phyloP scores from a whole-genome alignment of 2,329 filamentous ascomycete species.

The Diplodia corticola region DNA sequence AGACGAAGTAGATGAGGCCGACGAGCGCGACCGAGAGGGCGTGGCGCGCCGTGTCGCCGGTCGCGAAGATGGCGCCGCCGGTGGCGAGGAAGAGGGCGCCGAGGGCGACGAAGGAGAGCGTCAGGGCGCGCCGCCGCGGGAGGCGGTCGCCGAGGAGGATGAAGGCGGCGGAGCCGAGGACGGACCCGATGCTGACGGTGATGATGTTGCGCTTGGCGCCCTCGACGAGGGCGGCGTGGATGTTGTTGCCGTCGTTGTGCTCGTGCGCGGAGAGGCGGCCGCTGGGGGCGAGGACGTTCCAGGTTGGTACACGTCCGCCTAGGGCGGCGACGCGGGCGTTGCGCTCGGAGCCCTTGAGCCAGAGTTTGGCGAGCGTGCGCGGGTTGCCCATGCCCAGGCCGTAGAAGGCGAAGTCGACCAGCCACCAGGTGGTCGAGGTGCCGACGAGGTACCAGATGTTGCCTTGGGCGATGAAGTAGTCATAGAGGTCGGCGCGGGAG shows the following conservation, averaged over 20 bases:
- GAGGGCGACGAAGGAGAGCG: slow-evolving; percentile 37
- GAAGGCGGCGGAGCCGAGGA: slow-evolving; percentile 35
- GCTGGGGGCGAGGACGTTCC: slow-evolving; percentile 9
- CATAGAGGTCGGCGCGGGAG: slow-evolving; percentile 35
- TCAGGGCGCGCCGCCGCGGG: slow-evolving; percentile 36
- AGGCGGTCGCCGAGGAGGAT: slow-evolving; percentile 38
- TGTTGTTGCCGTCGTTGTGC: slow-evolving; percentile 24
- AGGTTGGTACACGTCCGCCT: neutral
- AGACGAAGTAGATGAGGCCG: slow-evolving; percentile 36
- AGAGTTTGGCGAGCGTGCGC: slow-evolving; percentile 38
- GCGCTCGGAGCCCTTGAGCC: slow-evolving; percentile 27
- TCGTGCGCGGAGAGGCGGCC: neutral
- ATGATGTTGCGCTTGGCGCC: slow-evolving; percentile 37
- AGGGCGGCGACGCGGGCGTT: neutral
- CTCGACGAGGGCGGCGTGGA: slow-evolving; percentile 31
- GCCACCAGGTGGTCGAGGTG: slow-evolving; percentile 39
- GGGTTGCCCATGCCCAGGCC: slow-evolving; percentile 39
- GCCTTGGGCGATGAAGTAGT: slow-evolving; percentile 37
- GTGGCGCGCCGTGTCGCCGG: slow-evolving; percentile 30
- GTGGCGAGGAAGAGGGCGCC: slow-evolving; percentile 37
- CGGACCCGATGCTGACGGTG: slow-evolving; percentile 38
- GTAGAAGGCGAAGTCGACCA: slow-evolving; percentile 41
- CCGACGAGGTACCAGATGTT: slow-evolving; percentile 42
- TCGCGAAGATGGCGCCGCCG: slow-evolving; percentile 34
- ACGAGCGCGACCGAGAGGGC: slow-evolving; percentile 36